Base-by-base conservation (phyloP, 148 eudicot species). In the Rhododendron henanense region DNA sequence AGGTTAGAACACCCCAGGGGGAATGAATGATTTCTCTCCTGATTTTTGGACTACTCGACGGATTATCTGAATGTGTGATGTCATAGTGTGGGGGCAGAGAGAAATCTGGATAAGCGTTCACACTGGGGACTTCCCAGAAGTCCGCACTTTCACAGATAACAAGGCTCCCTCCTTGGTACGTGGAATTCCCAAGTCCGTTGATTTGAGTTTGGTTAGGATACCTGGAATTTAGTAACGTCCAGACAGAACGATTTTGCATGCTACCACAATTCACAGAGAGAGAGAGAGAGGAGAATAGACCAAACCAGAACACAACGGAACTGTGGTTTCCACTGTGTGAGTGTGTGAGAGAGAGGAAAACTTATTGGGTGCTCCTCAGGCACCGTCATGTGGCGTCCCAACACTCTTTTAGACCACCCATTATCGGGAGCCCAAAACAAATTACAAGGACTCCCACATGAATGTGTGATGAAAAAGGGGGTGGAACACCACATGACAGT, bases 111-210 rank as follows among this genome's bases (percentile, higher is more conserved):
- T 31, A 14, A 31, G 41, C 10, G 33, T 71, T 71, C 76, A 71
- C 76, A 71, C 76, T 31, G 41, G 76, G 76, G 41, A 31, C 14
- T 33, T 71, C 76, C 76, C 76, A 33, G 19, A 71, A 71, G 76
- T 71, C 76, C 8, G 76, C 41, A 71, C 21, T 31, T 31, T 4
- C 76, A 31, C 76, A 14, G 76, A 71, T 71, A 5, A 3, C 76
- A 31, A 71, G 76, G 41, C 21, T 16, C 51, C 51, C 39, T 28
- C 76, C 76, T 71, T 31, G 19, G 11, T 71, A 71, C 76, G 76
- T 71, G 76, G 76, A 33, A 71, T 71, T 71, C 76, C 41, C 76
- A 71, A 71, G 39, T 71, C 76, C 76, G 76, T 71, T 4, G 76
- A 33, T 71, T 61, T 25, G 13, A 13, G 9, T 15, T 5, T 33